Evolutionary conservation across 2,329 filamentous ascomycete species (phyloP).

Genomic region (Plectosphaerella sp.): DNA sequence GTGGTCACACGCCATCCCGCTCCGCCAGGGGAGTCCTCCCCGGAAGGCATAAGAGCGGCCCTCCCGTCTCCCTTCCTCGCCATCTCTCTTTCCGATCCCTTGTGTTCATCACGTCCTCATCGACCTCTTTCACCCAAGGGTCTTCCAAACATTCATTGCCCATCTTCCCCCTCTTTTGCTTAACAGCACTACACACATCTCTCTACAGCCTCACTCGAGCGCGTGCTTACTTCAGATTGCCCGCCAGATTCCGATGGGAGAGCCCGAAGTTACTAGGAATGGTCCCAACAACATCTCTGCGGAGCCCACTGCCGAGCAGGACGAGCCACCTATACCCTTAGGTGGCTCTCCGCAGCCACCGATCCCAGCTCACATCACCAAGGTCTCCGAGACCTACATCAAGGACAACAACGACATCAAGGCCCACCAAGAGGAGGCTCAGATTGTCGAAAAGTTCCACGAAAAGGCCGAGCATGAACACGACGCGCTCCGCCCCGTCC

Average conservation of each 20-base stretch:
- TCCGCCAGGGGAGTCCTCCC: too few species aligned
- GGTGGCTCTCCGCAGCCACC: slow-evolving; percentile 1
- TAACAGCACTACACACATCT: slow-evolving; percentile 8
- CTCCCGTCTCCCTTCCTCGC: neutral
- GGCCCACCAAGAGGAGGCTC: slow-evolving; percentile 7
- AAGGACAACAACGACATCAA: slow-evolving; percentile 5
- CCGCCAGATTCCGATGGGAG: slow-evolving; percentile 15
- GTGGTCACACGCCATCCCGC: too few species aligned
- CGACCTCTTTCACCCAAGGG: neutral
- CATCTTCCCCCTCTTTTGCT: slow-evolving; percentile 3
- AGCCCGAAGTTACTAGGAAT: slow-evolving; percentile 14
- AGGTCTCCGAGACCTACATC: neutral
- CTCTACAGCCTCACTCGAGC: neutral
- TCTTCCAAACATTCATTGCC: neutral
- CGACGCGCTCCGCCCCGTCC: slow-evolving; percentile 14
- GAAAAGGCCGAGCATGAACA: slow-evolving; percentile 2
- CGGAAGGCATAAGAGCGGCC: too few species aligned
- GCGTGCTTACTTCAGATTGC: neutral
- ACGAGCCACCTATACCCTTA: slow-evolving; percentile 12
- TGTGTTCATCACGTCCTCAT: neutral
- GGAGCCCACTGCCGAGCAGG: slow-evolving; percentile 15
- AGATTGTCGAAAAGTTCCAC: neutral
- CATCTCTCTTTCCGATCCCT: neutral
- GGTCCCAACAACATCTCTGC: slow-evolving; percentile 14
- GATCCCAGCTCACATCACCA: neutral